Conservation (phyloP, 106 monocot genomes). For the Cymbidium sinense region DNA sequence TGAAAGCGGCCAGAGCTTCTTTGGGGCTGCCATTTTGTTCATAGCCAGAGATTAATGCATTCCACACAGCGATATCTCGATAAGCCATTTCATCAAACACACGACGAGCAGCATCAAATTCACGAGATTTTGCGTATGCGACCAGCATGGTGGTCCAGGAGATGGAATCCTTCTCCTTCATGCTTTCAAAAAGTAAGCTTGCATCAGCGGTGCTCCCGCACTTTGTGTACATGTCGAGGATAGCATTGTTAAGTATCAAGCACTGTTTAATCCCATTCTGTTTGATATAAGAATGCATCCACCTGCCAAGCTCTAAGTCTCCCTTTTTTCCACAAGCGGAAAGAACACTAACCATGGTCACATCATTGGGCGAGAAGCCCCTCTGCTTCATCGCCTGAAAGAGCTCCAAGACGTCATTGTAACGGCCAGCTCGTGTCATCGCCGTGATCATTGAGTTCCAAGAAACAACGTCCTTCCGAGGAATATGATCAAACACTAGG, state of each 20-base stretch:
- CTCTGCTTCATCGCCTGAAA: constrained; percentile 31
- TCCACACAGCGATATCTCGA: constrained; percentile 41
- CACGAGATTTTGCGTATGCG: constrained; percentile 25
- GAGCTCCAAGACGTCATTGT: constrained; percentile 33
- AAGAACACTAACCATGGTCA: constrained; percentile 38
- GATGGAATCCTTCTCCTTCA: constrained; percentile 37
- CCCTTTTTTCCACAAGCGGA: constrained; percentile 41
- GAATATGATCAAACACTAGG: constrained; percentile 29
- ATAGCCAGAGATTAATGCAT: constrained; percentile 46
- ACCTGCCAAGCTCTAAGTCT: constrained; percentile 33
- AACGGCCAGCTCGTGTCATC: constrained; percentile 10
- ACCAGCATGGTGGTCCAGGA: constrained; percentile 54
- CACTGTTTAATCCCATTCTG: not conserved
- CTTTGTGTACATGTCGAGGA: constrained; percentile 51
- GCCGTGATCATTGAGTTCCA: constrained; percentile 55
- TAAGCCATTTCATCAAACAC: constrained; percentile 29
- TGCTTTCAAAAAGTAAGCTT: constrained; percentile 24
- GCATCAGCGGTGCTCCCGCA: constrained; percentile 42
- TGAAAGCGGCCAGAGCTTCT: constrained; percentile 43
- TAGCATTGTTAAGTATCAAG: constrained; percentile 39
- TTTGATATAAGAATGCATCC: constrained; percentile 30
- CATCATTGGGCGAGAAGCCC: constrained; percentile 25
- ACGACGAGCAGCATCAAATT: constrained; percentile 25
- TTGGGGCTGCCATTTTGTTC: constrained; percentile 36
- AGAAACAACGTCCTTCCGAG: constrained; percentile 38